phyloP scores from a whole-genome alignment of 768 basidiomycete genomes.

The Pseudohyphozyma bogoriensis region DNA sequence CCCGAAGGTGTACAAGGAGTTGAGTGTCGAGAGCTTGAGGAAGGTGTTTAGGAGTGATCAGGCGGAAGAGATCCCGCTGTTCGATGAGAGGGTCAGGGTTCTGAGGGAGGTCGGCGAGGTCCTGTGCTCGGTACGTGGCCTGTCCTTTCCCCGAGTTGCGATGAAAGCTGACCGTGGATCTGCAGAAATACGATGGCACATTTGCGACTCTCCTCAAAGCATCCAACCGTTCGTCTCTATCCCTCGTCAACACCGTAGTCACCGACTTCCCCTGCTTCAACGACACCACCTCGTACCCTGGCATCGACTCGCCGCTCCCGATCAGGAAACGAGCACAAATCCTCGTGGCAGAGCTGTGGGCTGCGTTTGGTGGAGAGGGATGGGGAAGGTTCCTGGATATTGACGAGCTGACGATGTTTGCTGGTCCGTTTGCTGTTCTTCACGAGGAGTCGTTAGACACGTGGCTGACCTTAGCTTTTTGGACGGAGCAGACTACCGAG shows the following conservation, averaged over 20 bases:
- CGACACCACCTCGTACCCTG: constrained; percentile 40
- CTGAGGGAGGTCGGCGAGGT: constrained; percentile 69
- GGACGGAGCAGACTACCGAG: constrained; percentile 43
- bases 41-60: constrained; percentile 40
- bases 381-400: constrained; percentile 43
- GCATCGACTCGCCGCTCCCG: constrained; percentile 42
- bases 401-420: constrained; percentile 77
- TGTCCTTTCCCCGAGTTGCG: background rate
- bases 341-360: constrained; percentile 70
- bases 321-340: constrained; percentile 90
- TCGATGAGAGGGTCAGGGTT: constrained; percentile 59
- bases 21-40: constrained; percentile 43
- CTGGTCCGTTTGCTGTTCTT: constrained; percentile 36
- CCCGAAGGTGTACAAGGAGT: constrained; percentile 57
- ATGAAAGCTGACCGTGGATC: background rate
- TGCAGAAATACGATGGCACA: constrained; percentile 58
- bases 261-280: constrained; percentile 65
- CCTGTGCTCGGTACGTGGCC: constrained; percentile 55
- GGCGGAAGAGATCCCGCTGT: constrained; percentile 57
- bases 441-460: background rate
- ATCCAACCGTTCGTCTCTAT: constrained; percentile 56
- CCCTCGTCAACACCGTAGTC: constrained; percentile 60
- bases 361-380: constrained; percentile 49
- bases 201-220: constrained; percentile 56
- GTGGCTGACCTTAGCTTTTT: background rate